Percentiles rank a stretch among this genome's conserved stretches.
phyloP scores from a whole-genome alignment of 2,329 filamentous ascomycete genomes.

The Colletotrichum salicis region DNA sequence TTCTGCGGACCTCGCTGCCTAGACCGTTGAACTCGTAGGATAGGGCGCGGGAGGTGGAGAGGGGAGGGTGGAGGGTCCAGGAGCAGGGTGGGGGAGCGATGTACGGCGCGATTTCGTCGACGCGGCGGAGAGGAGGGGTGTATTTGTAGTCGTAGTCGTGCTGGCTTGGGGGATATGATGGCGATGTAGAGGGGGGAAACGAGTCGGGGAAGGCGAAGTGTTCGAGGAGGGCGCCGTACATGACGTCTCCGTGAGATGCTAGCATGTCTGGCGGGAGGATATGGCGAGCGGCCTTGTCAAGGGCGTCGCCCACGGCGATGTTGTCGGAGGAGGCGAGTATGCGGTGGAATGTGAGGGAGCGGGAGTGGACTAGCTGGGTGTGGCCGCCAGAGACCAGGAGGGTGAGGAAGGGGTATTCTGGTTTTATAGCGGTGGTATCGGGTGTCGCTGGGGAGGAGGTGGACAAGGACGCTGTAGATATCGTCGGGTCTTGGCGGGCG shows the following conservation, averaged over 20 bases:
- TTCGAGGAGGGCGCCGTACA: conserved; percentile 86
- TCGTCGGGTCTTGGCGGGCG: conserved; percentile 38
- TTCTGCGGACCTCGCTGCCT: conserved; percentile 70
- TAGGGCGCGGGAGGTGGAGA: conserved; percentile 67
- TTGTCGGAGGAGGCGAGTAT: conserved; percentile 80
- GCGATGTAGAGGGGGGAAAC: background rate
- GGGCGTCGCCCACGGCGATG: conserved; percentile 86
- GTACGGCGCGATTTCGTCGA: conserved; percentile 64
- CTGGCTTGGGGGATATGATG: conserved; percentile 3
- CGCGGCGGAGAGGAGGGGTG: conserved; percentile 64
- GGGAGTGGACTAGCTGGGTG: conserved; percentile 84
- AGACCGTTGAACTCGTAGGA: conserved; percentile 81
- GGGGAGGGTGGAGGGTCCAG: conserved; percentile 78
- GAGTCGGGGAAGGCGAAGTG: conserved; percentile 74
- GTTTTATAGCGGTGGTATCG: background rate
- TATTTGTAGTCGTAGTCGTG: conserved; percentile 57
- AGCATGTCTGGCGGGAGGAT: conserved; percentile 75
- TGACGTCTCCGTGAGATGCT: conserved; percentile 67
- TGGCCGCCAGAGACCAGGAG: conserved; percentile 93
- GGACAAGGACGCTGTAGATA: background rate
- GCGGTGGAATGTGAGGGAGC: conserved; percentile 73
- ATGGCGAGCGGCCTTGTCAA: conserved; percentile 86
- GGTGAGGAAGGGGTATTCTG: conserved; percentile 87
- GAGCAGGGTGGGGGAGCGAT: conserved; percentile 45
- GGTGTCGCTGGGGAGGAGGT: background rate